Conservation (phyloP, 2,329 filamentous ascomycete species). For the Ilyonectria destructans region DNA sequence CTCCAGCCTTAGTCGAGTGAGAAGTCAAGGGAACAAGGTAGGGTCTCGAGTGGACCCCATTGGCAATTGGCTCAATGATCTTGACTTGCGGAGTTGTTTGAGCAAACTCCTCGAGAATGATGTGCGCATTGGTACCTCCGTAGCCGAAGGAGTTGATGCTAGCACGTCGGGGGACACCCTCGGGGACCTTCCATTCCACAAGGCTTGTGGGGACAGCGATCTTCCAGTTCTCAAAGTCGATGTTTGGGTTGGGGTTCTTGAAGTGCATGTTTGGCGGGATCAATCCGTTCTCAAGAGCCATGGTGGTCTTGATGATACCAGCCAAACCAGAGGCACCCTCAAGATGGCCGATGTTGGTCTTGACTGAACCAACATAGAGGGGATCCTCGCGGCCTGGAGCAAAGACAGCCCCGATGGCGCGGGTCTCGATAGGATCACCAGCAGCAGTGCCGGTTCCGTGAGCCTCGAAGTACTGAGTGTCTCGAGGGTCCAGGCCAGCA, state of each 20-base stretch:
- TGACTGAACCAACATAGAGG: conserved; percentile 40
- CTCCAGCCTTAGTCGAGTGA: conserved; percentile 42
- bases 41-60: conserved; percentile 38
- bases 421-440: conserved; percentile 68
- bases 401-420: conserved; percentile 56
- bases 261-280: conserved; percentile 44
- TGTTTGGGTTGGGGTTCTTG: conserved; percentile 44
- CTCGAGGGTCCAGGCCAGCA: conserved; percentile 33
- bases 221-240: conserved; percentile 47
- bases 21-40: conserved; percentile 45
- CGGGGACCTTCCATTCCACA: conserved; percentile 35
- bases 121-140: conserved; percentile 49
- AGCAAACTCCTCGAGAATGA: conserved; percentile 40
- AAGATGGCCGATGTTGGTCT: conserved; percentile 49
- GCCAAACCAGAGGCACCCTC: conserved; percentile 44
- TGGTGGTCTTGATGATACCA: conserved; percentile 44
- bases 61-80: conserved; percentile 33
- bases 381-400: conserved; percentile 22
- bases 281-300: conserved; percentile 42
- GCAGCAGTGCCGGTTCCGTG: conserved; percentile 70
- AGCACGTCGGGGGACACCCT: conserved; percentile 26
- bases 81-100: conserved; percentile 31
- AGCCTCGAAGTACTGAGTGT: conserved; percentile 57
- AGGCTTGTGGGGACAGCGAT: conserved; percentile 38
- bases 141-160: conserved; percentile 51